Evolutionary conservation across 2,329 filamentous ascomycete species (phyloP), one percentile per base, ranked within the genome.

Genomic region (Pseudogymnoascus sp.): DNA sequence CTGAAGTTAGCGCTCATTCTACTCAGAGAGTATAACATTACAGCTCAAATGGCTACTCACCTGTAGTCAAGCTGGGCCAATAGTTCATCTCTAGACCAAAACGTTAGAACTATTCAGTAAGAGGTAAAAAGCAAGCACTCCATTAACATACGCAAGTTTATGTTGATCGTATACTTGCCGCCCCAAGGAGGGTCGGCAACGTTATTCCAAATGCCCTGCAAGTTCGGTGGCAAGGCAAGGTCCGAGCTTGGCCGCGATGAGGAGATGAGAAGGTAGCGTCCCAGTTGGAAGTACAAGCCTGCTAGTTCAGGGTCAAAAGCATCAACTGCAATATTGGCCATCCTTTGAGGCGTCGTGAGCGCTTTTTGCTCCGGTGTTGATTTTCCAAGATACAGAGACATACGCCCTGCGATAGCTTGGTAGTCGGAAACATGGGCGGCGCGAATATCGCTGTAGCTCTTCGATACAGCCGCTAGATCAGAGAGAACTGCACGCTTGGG

Each of bases 141-240:
- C 12, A 38, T 9, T 60, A 41, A 58, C 73, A 75, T 75, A 66
- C 78, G 70, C 0, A 75, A 64, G 60, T 79, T 79, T 68, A 78
- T 77, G 66, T 79, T 79, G 64, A 77, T 73, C 4, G 77, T 78
- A 64, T 74, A 79, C 65, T 77, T 78, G 36, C 71, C 72, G 2
- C 74, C 74, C 77, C 77, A 79, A 5, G 74, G 67, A 1, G 76
- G 76, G 6, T 69, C 67, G 62, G 75, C 75, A 7, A 73, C 69
- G 1, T 73, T 66, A 62, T 77, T 78, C 77, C 76, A 79, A 39
- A 78, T 74, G 1, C 77, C 77, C 63, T 80, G 78, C 1, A 79
- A 71, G 38, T 76, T 79, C 3, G 77, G 75, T 0, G 78, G 77
- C 5, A 79, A 67, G 16, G 38, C 38, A 16, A 16, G 38, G 4